phyloP scores from a whole-genome alignment of 2,329 filamentous ascomycete genomes.

The Nigrospora oryzae region DNA sequence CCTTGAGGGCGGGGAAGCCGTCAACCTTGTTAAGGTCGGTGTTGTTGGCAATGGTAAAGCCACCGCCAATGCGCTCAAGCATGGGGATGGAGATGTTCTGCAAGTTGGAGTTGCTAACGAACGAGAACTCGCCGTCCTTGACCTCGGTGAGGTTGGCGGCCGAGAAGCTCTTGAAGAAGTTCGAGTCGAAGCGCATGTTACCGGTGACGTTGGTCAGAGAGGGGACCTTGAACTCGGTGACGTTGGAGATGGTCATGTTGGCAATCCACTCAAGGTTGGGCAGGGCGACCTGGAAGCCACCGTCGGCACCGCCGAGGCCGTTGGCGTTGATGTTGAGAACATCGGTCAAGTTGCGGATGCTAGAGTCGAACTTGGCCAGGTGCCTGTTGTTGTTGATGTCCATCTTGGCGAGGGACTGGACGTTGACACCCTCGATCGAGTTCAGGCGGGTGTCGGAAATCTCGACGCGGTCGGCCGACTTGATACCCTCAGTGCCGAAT shows the following conservation, averaged over 20 bases:
- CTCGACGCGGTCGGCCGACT: constrained; percentile 56
- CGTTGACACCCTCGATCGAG: constrained; percentile 72
- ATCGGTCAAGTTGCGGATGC: constrained; percentile 66
- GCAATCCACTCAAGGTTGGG: constrained; percentile 70
- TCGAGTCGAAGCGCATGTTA: constrained; percentile 77
- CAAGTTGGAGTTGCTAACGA: constrained; percentile 53
- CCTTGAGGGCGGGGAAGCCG: constrained; percentile 60
- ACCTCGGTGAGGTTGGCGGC: constrained; percentile 66
- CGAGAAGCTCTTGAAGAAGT: constrained; percentile 54
- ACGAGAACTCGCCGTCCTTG: constrained; percentile 49
- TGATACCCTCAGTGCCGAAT: constrained; percentile 49
- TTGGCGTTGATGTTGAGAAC: constrained; percentile 73
- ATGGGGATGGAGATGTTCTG: constrained; percentile 68
- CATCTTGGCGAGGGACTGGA: constrained; percentile 63
- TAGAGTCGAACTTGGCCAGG: constrained; percentile 67
- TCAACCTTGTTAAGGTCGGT: constrained; percentile 57
- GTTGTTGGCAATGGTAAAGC: constrained; percentile 84
- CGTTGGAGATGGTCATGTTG: constrained; percentile 78
- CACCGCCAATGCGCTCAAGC: constrained; percentile 64
- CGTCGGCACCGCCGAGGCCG: constrained; percentile 33
- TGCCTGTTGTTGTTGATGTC: constrained; percentile 80
- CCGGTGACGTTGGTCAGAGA: constrained; percentile 65
- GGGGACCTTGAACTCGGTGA: constrained; percentile 65
- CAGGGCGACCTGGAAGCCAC: constrained; percentile 60
- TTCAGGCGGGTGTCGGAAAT: constrained; percentile 83